These are phyloP conservation scores for Ploettnerulaceae sp. DNA, from an alignment of 2,329 filamentous ascomycete genomes.

Conservation along the genomic window DNA sequence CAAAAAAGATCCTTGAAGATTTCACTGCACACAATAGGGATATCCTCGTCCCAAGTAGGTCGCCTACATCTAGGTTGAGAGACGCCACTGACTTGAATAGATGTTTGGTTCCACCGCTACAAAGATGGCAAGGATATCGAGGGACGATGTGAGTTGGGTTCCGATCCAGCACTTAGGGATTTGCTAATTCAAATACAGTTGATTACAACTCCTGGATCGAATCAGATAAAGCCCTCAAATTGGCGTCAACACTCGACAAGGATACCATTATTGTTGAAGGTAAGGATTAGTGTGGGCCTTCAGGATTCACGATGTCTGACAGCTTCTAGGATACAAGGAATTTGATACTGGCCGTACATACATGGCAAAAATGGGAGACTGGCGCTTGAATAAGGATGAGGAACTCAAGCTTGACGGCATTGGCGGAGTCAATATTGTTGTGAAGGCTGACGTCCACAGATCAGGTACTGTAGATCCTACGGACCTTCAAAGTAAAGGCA, in stretches of 20 bases:
- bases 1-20: constrained; percentile 83
- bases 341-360: constrained; percentile 86
- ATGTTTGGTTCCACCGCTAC: constrained; percentile 96
- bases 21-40: constrained; percentile 93
- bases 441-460: constrained; percentile 96
- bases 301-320: constrained; percentile 6
- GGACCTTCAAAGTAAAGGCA: background rate
- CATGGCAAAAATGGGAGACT: constrained; percentile 88
- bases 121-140: constrained; percentile 75
- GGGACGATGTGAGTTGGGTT: constrained; percentile 69
- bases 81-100: constrained; percentile 44
- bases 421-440: constrained; percentile 93
- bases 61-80: background rate
- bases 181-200: constrained; percentile 49
- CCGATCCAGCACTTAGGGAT: constrained; percentile 21
- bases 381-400: constrained; percentile 84
- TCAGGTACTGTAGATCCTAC: constrained; percentile 68
- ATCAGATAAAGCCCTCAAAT: constrained; percentile 74
- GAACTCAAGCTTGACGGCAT: constrained; percentile 93
- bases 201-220: constrained; percentile 99
- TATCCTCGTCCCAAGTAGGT: constrained; percentile 88
- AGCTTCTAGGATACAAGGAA: constrained; percentile 72
- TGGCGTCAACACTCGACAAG: constrained; percentile 69
- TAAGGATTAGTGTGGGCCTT: constrained; percentile 33
- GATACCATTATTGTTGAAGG: constrained; percentile 86